Base-by-base conservation (phyloP, 2,329 filamentous ascomycete genomes). In the Bipolaris oryzae region DNA sequence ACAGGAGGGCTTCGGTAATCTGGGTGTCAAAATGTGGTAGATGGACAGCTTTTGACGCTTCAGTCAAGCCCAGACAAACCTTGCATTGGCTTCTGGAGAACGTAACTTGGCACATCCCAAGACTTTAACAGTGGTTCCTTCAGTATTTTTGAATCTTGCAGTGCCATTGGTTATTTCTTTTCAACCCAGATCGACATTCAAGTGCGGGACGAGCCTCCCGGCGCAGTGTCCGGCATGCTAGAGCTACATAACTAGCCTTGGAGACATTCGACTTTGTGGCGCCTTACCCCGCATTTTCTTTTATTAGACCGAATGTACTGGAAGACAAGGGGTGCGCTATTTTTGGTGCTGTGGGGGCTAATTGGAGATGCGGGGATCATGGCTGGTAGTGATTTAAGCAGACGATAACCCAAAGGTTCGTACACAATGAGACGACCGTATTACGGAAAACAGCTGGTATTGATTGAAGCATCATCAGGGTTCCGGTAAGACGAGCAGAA, bases 1-100 rank as follows among this genome's bases (percentile, higher is more conserved):
- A 60, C 84, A 82, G 60, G 86, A 90, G 63, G 89, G 89, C 5
- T 91, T 91, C 71, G 31, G 21, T 0, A 61, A 55, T 7, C 37
- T 74, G 20, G 63, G 64, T 9, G 25, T 42, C n/a, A 52, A 16
- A 3, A 57, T 60, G 43, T 49, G 53, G 50, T 57, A 57, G 45
- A 16, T 18, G n/a, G 15, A 5, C 4, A 16, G 15, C 39, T 9
- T 28, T 23, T 31, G 23, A 15, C 41, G n/a, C n/a, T 31, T 18
- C 39, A 42, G 6, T 15, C 6, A 25, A 25, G 13, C 39, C 2
- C n/a, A n/a, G n/a, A 21, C 13, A 25, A 25, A 9, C 42, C 15
- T 31, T 13, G 7, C 16, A 31, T 7, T 44, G 42, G n/a, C 15
- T 13, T 44, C 25, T 28, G 3, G 4, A 31, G 7, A n/a, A 4